Evolutionary conservation across 306 rosid species (phyloP).

Genomic region (Vicia sativa): DNA sequence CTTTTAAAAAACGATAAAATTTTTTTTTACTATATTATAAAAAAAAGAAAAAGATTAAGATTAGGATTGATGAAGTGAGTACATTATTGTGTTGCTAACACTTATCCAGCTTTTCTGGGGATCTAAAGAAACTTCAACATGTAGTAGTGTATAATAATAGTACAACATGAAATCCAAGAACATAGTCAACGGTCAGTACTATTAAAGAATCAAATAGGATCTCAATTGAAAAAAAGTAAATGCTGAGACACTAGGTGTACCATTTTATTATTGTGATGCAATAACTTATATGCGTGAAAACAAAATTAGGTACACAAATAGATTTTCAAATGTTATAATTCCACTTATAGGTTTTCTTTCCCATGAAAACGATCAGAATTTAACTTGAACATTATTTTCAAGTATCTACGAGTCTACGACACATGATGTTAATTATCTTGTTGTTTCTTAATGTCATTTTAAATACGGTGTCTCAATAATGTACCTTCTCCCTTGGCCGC

Average conservation of each 20-base stretch:
- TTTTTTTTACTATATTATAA: too few species aligned
- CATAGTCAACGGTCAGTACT: neutral
- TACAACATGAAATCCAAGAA: neutral
- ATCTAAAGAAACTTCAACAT: neutral
- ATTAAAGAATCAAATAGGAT: neutral
- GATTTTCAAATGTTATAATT: too few species aligned
- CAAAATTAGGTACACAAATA: neutral
- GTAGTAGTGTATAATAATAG: too few species aligned
- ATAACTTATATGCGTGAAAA: neutral
- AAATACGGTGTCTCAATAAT: conserved; percentile 45
- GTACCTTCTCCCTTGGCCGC: conserved; percentile 69
- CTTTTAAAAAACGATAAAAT: too few species aligned
- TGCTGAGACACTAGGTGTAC: neutral
- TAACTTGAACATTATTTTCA: too few species aligned
- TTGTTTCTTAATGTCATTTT: conserved; percentile 1
- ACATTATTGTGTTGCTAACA: neutral
- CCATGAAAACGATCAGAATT: too few species aligned
- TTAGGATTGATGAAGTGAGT: neutral
- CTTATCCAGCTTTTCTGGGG: neutral
- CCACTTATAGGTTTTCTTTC: too few species aligned
- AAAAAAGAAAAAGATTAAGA: neutral
- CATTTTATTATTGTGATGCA: too few species aligned
- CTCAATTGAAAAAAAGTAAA: neutral
- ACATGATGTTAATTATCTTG: conserved; percentile 10
- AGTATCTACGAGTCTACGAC: neutral